Evolutionary conservation across 164 flowering plant genomes (phyloP).

Genomic region (Buxus sempervirens): DNA sequence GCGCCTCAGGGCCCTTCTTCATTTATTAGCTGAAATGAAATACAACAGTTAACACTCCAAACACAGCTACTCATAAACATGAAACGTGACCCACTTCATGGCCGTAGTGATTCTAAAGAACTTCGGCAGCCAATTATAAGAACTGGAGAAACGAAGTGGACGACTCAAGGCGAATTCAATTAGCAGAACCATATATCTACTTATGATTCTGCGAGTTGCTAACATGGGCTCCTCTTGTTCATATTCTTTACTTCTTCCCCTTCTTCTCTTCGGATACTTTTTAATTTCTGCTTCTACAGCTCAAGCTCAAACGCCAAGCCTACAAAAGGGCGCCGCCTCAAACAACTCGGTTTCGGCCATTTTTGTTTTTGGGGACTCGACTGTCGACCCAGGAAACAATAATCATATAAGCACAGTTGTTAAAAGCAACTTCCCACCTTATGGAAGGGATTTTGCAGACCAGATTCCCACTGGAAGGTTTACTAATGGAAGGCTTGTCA

Average conservation of each 20-base stretch:
- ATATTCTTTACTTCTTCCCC: not conserved
- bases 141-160: too few relatives aligned
- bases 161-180: not conserved
- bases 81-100: too few relatives aligned
- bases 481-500: slow-evolving; percentile 43
- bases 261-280: not conserved
- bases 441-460: slow-evolving; percentile 45
- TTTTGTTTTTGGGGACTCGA: slow-evolving; percentile 72
- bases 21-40: too few relatives aligned
- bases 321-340: not conserved
- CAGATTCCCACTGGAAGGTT: slow-evolving; percentile 65
- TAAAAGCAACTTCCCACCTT: slow-evolving; percentile 56
- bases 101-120: too few relatives aligned
- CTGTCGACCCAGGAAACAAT: slow-evolving; percentile 74
- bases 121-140: too few relatives aligned
- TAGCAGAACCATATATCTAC: not conserved
- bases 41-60: too few relatives aligned
- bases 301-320: not conserved
- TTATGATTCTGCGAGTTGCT: not conserved
- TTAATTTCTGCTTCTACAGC: not conserved
- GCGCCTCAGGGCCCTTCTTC: too few relatives aligned
- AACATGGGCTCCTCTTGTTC: not conserved
- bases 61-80: too few relatives aligned
- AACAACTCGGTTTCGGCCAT: slow-evolving; percentile 34
- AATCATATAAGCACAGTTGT: slow-evolving; percentile 36